Percentiles rank a stretch among this genome's conserved stretches.
phyloP scores from a whole-genome alignment of 2,329 filamentous ascomycete genomes.

The Aspergillus fumigatiaffinis region DNA sequence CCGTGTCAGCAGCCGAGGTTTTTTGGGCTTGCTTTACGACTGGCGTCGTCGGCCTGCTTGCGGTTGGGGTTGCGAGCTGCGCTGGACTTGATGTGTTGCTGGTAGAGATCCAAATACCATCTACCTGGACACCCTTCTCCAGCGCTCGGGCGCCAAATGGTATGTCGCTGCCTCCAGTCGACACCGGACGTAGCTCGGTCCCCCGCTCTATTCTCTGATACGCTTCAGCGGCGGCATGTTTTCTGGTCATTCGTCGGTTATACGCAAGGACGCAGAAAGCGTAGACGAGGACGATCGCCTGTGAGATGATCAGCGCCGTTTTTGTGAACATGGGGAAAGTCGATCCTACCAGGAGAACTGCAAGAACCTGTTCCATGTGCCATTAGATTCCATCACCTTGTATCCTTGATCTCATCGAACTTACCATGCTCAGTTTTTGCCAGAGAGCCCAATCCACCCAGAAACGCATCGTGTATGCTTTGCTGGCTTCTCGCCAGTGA shows the following conservation, averaged over 20 bases:
- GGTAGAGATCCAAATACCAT: conserved; percentile 74
- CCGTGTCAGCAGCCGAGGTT: neutral
- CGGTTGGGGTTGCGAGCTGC: conserved; percentile 19
- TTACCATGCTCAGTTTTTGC: conserved; percentile 87
- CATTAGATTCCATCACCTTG: conserved; percentile 8
- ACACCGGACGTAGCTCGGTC: conserved; percentile 52
- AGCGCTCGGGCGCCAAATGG: conserved; percentile 85
- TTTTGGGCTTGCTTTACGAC: neutral
- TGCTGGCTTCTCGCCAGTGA: neutral
- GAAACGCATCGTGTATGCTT: conserved; percentile 44
- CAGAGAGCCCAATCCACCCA: conserved; percentile 72
- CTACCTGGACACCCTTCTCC: conserved; percentile 75
- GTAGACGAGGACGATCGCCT: conserved; percentile 62
- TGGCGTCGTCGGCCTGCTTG: conserved; percentile 10
- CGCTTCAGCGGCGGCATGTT: conserved; percentile 62
- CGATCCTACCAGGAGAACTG: conserved; percentile 58
- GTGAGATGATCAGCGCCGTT: conserved; percentile 25
- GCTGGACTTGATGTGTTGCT: conserved; percentile 35
- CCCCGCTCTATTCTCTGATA: conserved; percentile 55
- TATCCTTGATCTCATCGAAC: conserved; percentile 30
- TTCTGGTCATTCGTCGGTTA: conserved; percentile 56
- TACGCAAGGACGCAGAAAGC: conserved; percentile 62
- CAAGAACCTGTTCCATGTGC: conserved; percentile 59
- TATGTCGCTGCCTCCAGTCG: conserved; percentile 57
- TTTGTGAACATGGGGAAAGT: neutral